A percentile compares a stretch with the other conserved stretches of the same genome.
phyloP scores from a whole-genome alignment of 495 filamentous ascomycete genomes.

The Penicillium coprophilum region DNA sequence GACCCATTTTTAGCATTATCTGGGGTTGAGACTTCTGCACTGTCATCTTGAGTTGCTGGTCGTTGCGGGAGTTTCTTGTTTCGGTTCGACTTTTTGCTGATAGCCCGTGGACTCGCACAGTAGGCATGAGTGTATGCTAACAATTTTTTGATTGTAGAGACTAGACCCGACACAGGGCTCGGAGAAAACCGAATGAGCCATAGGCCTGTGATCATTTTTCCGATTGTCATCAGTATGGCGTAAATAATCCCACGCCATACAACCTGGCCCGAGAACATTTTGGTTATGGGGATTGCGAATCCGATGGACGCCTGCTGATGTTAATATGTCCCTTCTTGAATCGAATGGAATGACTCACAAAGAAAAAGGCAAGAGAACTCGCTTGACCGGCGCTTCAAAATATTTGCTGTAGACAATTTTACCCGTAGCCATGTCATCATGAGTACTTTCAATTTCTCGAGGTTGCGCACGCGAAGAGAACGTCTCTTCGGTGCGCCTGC shows the following conservation, averaged over 20 bases:
- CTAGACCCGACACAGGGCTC: slow-evolving; percentile 11
- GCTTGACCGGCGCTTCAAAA: slow-evolving; percentile 48
- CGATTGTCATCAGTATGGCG: slow-evolving; percentile 64
- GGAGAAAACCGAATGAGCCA: slow-evolving; percentile 58
- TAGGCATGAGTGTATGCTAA: slow-evolving; percentile 16
- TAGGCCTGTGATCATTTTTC: slow-evolving; percentile 62
- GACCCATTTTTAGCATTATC: not conserved
- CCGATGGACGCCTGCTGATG: slow-evolving; percentile 63
- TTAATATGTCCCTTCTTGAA: not conserved
- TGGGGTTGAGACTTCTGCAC: not conserved
- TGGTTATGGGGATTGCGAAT: slow-evolving; percentile 72
- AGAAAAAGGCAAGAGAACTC: slow-evolving; percentile 74
- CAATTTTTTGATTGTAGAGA: slow-evolving; percentile 6
- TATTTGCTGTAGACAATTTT: slow-evolving; percentile 55
- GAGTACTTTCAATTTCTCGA: not conserved
- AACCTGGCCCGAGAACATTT: slow-evolving; percentile 62
- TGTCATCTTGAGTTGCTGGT: not conserved
- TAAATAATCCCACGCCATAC: slow-evolving; percentile 76
- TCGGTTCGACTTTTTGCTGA: not conserved
- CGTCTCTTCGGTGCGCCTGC: not conserved
- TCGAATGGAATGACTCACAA: slow-evolving; percentile 44
- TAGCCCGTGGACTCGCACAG: not conserved
- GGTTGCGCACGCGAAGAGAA: not conserved
- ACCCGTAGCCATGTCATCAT: slow-evolving; percentile 28
- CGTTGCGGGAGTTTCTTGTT: slow-evolving; percentile 2